Base-by-base conservation (phyloP, 78 protist species). In the Dictyostelium discoideum region DNA sequence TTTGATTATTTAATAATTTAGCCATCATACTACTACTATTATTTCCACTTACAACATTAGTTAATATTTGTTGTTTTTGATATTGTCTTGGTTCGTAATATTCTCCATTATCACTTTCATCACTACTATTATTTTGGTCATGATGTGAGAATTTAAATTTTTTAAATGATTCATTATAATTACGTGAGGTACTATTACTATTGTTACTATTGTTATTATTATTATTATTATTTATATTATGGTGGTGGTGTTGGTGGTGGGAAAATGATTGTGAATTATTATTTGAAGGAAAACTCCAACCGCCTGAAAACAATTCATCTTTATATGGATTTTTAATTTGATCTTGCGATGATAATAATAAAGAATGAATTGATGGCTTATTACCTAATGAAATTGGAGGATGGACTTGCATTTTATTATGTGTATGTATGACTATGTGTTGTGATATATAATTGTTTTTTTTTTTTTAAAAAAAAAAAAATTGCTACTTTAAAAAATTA, bases 91-190 rank as follows among this genome's bases (percentile, higher is more conserved):
- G 40, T 26, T 69, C 76, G 9, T 24, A 67, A 78, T 78, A 42
- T 78, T 78, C 84, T 14, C 63, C 84, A 24, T 44, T n/a, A n/a
- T 79, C 84, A 44, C 84, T 79, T 79, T 79, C 84, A 24, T 79
- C 84, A 44, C 84, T 44, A 9, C 84, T 79, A 24, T 73, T 73
- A 32, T 74, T 37, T 29, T 74, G 46, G 26, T 69, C 77, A 26
- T 69, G 74, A 24, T 65, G 77, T 37, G 81, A 74, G 37, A 74
- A 74, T 74, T 74, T 74, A 16, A 74, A 74, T 74, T 74, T 74
- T 74, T 74, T 74, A 37, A 39, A 26, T 74, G 39, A 13, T 16
- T 74, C 42, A 37, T 29, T 74, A 74, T 74, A 74, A 74, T 18
- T 37, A 74, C 42, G n/a, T 37, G 8, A 5, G 13, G 24, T 78